Evolutionary conservation across 2,329 filamentous ascomycete species (phyloP), one percentile per base, ranked within the genome.

Genomic region (Exserohilum turcica): DNA sequence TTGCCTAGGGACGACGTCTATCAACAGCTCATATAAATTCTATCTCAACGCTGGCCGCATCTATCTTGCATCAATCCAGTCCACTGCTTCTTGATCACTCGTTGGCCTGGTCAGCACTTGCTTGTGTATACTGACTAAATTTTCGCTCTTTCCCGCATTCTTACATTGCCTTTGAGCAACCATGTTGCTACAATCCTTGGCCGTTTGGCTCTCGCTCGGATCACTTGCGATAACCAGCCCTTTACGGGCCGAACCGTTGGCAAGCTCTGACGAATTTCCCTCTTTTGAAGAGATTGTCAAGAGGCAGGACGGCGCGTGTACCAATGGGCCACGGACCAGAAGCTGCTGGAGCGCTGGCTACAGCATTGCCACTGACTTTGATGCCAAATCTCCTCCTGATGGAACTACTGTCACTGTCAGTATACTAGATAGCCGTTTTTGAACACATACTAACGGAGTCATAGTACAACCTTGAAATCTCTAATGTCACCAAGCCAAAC

Each of bases 331-430:
- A 27, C 61, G 58, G 10, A 75, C 74, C 5, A 67, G 78, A 56
- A 64, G 63, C 12, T 80, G 77, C 59, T 80, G 77, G 77, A 69
- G 63, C 28, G 64, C 64, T 48, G 77, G 77, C 37, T 78, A 72
- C 67, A 76, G 72, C 52, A 76, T 79, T 36, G 65, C 74, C 28
- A 79, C 77, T 7, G 78, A 79, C 49, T 78, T 78, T 50, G 77
- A 79, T 51, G 65, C 61, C n/a, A 78, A 78, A 54, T 64, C 68
- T 6, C 77, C 78, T 3, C 69, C 66, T 5, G 75, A 73, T 27
- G 77, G 77, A 5, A 70, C 58, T 18, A 70, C 63, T 15, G 67
- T 72, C 12, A 67, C 62, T 18, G 71, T 72, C 66, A 39, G 60
- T 39, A 19, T 6, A 5, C 31, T 7, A 5, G 8, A 0, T 12